Conservation (phyloP, 2,329 filamentous ascomycete species). For the Talaromyces sp. region DNA sequence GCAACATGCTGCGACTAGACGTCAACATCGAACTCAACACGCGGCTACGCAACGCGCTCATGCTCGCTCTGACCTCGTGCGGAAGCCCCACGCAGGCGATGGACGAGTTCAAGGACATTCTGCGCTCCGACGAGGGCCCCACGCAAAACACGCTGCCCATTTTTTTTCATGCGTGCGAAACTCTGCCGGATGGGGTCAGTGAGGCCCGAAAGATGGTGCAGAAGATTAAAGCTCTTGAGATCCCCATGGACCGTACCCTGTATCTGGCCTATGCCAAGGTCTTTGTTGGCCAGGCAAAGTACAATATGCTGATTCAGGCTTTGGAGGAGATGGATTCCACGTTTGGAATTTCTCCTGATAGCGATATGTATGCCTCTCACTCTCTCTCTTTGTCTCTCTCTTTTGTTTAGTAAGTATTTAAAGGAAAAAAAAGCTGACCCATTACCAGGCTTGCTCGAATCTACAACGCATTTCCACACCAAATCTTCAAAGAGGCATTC, state of each 20-base stretch:
- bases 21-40: constrained; percentile 72
- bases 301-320: constrained; percentile 62
- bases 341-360: constrained; percentile 62
- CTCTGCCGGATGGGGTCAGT: constrained; percentile 37
- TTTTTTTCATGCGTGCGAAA: constrained; percentile 73
- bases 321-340: constrained; percentile 63
- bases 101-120: constrained; percentile 78
- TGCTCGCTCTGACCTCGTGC: constrained; percentile 74
- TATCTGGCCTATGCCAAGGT: constrained; percentile 74
- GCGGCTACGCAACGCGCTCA: constrained; percentile 72
- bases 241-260: constrained; percentile 68
- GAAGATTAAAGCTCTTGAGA: constrained; percentile 64
- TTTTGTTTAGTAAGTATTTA: too few species aligned
- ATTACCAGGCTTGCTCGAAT: constrained; percentile 61
- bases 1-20: constrained; percentile 95
- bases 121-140: constrained; percentile 78
- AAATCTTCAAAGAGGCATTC: constrained; percentile 62
- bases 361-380: constrained; percentile 59
- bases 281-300: constrained; percentile 65
- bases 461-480: constrained; percentile 66
- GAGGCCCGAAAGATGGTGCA: constrained; percentile 49
- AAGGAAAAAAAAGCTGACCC: constrained; percentile 4
- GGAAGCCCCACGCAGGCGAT: constrained; percentile 62
- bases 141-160: constrained; percentile 74
- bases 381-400: not conserved